Conservation (phyloP, 768 basidiomycete genomes). For the Porphyrellus cyaneotinctus region DNA sequence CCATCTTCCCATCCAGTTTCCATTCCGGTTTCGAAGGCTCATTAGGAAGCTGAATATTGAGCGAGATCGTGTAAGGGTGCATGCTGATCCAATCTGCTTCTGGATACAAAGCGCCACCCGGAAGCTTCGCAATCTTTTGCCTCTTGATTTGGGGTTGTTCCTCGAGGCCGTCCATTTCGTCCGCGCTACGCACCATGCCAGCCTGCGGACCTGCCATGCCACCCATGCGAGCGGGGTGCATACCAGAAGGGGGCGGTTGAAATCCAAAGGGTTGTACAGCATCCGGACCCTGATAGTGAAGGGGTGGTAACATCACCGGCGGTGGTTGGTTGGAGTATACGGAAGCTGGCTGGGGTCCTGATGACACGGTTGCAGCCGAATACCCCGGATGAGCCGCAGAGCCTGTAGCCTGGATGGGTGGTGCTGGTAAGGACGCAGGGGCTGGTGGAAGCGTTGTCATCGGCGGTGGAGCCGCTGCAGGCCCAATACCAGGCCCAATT, state of each 20-base stretch:
- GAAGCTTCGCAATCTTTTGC: slow-evolving; percentile 80
- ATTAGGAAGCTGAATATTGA: slow-evolving; percentile 78
- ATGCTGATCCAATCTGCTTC: slow-evolving; percentile 88
- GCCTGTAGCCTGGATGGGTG: slow-evolving; percentile 48
- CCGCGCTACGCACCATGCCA: slow-evolving; percentile 74
- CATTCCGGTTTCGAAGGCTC: slow-evolving; percentile 86
- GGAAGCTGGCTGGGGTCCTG: slow-evolving; percentile 88
- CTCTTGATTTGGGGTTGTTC: slow-evolving; percentile 82
- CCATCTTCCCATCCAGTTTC: slow-evolving; percentile 80
- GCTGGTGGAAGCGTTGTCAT: slow-evolving; percentile 63
- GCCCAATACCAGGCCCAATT: slow-evolving; percentile 85
- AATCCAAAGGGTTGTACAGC: slow-evolving; percentile 76
- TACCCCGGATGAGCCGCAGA: slow-evolving; percentile 49
- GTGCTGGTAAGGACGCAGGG: slow-evolving; percentile 70
- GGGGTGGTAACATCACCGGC: slow-evolving; percentile 79
- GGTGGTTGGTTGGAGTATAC: slow-evolving; percentile 51
- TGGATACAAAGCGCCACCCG: slow-evolving; percentile 78
- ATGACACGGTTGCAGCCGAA: slow-evolving; percentile 82
- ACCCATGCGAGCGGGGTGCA: slow-evolving; percentile 67
- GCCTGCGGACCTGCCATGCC: slow-evolving; percentile 56
- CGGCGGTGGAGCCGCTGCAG: slow-evolving; percentile 63
- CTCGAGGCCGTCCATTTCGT: slow-evolving; percentile 74
- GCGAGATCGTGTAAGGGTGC: slow-evolving; percentile 88
- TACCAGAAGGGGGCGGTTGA: slow-evolving; percentile 62
- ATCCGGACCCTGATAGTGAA: slow-evolving; percentile 79